A percentile compares a stretch with the other conserved stretches of the same genome.
phyloP scores from a whole-genome alignment of 768 basidiomycete genomes.

The Austroboletus eburneus region DNA sequence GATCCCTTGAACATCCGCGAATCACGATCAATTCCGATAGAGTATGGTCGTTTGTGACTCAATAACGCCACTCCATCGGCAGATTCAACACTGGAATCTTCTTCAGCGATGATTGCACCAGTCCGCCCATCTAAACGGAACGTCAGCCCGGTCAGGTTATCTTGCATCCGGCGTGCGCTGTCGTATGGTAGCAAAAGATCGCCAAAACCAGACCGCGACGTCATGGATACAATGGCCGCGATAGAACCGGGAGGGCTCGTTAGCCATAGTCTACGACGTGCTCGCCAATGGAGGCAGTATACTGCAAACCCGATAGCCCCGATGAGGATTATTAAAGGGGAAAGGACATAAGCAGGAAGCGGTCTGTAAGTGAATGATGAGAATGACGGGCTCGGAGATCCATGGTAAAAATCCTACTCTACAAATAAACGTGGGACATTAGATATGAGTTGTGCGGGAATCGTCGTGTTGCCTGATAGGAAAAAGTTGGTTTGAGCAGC shows the following conservation, averaged over 20 bases:
- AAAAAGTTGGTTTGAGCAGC: conserved; percentile 61
- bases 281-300: conserved; percentile 44
- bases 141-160: conserved; percentile 46
- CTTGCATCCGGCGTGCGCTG: conserved; percentile 38
- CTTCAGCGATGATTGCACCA: conserved; percentile 60
- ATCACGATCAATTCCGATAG: conserved; percentile 1
- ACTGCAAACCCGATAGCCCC: conserved; percentile 46
- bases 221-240: conserved; percentile 51
- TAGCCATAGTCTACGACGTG: conserved; percentile 47
- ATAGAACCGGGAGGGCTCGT: conserved; percentile 58
- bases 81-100: conserved; percentile 23
- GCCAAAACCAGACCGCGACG: conserved; percentile 59
- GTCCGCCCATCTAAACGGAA: conserved; percentile 57
- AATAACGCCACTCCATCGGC: conserved; percentile 18
- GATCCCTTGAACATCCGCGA: conserved; percentile 4
- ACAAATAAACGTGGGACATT: conserved; percentile 49
- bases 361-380: conserved; percentile 35
- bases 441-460: conserved; percentile 39
- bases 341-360: conserved; percentile 49
- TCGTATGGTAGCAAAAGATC: conserved; percentile 60
- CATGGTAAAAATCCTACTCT: conserved; percentile 40
- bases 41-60: conserved; percentile 5
- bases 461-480: conserved; percentile 33
- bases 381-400: not conserved
- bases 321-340: conserved; percentile 43